Conservation (phyloP, 23 red algal species). For the Gracilaria domingensis region DNA sequence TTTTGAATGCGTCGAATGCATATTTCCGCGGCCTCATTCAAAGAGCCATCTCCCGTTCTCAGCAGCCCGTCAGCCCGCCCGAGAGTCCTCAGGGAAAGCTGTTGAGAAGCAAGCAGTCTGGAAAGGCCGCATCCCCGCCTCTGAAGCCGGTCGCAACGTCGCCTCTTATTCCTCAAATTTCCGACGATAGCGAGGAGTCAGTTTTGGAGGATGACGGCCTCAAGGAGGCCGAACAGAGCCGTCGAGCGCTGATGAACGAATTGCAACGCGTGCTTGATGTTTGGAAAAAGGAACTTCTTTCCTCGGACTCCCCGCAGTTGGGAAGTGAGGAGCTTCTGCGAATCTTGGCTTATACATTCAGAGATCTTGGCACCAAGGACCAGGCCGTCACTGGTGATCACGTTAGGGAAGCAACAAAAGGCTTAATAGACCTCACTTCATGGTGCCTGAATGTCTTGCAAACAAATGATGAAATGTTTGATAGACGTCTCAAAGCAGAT, state of each 20-base stretch:
- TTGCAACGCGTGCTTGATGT: conserved; percentile 45
- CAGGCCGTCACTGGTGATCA: neutral
- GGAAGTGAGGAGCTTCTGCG: conserved; percentile 28
- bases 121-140: neutral
- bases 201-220: conserved; percentile 75
- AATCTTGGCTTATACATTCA: conserved; percentile 52
- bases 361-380: neutral
- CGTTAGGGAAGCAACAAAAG: conserved; percentile 40
- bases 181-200: conserved; percentile 61
- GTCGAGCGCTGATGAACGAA: conserved; percentile 50
- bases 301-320: neutral
- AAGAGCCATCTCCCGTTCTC: conserved; percentile 64
- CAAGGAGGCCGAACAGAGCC: conserved; percentile 66
- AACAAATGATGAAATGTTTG: conserved; percentile 75
- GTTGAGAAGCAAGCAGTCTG: neutral
- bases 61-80: neutral
- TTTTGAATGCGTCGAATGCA: conserved; percentile 67
- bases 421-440: conserved; percentile 58
- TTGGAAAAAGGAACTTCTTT: conserved; percentile 41
- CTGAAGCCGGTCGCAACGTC: neutral
- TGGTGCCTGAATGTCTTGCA: conserved; percentile 78
- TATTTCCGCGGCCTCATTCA: conserved; percentile 82
- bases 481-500: conserved; percentile 73
- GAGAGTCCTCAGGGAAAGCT: neutral
- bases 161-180: neutral